These are phyloP conservation scores for Filosporella fistucella DNA, from an alignment of 495 filamentous ascomycete species.

Conservation along the genomic window DNA sequence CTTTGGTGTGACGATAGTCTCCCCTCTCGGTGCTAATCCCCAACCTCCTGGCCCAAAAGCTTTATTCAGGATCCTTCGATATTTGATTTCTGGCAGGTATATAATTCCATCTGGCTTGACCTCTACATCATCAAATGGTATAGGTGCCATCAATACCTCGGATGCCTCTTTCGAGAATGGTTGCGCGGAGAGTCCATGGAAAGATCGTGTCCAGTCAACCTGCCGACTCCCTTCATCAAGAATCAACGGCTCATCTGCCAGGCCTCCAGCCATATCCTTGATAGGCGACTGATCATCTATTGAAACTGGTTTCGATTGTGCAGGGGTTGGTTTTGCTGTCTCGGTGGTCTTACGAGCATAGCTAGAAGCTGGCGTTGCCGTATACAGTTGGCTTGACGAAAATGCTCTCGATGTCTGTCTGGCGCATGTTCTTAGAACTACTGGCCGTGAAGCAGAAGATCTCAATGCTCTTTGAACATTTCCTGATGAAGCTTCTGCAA, in stretches of 20 bases:
- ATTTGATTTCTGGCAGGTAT: constrained; percentile 98
- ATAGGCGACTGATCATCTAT: constrained; percentile 22
- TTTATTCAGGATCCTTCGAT: constrained; percentile 81
- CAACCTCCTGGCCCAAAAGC: constrained; percentile 95
- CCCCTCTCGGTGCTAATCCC: constrained; percentile 87
- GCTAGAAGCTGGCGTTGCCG: constrained; percentile 18
- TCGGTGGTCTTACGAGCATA: constrained; percentile 14
- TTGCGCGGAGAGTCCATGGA: constrained; percentile 74
- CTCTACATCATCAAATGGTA: constrained; percentile 76
- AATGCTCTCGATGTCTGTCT: constrained; percentile 1
- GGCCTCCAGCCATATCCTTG: constrained; percentile 25
- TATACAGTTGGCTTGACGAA: constrained; percentile 7
- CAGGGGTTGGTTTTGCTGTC: constrained; percentile 3
- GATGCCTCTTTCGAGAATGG: constrained; percentile 75
- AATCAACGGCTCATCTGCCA: constrained; percentile 27
- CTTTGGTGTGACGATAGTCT: constrained; percentile 85
- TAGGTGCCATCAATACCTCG: constrained; percentile 62
- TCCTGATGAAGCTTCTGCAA: constrained; percentile 11
- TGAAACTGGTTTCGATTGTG: constrained; percentile 3
- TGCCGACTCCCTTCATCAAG: constrained; percentile 24
- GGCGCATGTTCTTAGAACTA: neutral
- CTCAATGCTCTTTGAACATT: neutral
- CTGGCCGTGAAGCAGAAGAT: neutral
- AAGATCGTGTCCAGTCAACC: constrained; percentile 90
- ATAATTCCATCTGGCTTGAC: constrained; percentile 95